Percentiles rank a stretch among this genome's conserved stretches.
These are phyloP conservation scores for Spatholobus suberectus DNA, from an alignment of 306 rosid species.

Conservation along the genomic window DNA sequence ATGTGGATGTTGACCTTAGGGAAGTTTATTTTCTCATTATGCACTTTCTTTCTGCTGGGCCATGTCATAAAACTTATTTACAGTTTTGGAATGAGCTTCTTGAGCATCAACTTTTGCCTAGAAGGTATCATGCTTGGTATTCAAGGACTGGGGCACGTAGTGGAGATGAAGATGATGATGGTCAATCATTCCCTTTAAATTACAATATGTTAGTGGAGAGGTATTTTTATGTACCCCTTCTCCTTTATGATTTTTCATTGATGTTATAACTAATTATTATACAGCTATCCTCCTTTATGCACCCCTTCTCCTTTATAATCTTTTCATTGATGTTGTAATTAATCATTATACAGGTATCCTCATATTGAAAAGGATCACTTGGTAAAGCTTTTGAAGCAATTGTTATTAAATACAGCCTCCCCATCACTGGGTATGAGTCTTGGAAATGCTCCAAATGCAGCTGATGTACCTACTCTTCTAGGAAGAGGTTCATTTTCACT, in stretches of 20 bases:
- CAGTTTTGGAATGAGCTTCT: conserved; percentile 90
- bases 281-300: conserved; percentile 63
- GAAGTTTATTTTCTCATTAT: conserved; percentile 96
- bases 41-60: conserved; percentile 98
- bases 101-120: conserved; percentile 93
- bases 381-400: conserved; percentile 92
- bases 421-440: conserved; percentile 59
- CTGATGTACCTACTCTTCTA: conserved; percentile 95
- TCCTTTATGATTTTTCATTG: conserved; percentile 33
- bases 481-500: conserved; percentile 94
- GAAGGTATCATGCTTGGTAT: conserved; percentile 98
- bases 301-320: conserved; percentile 12
- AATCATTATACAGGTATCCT: conserved; percentile 70
- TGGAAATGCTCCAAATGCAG: conserved; percentile 88
- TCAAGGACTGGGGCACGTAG: conserved; percentile 74
- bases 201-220: conserved; percentile 78
- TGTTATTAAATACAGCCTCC: conserved; percentile 63
- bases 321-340: conserved; percentile 41
- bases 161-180: conserved; percentile 79
- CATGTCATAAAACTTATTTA: conserved; percentile 77
- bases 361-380: conserved; percentile 89
- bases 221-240: conserved; percentile 53
- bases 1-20: conserved; percentile 78
- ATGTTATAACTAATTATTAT: conserved; percentile 41
- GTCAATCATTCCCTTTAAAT: conserved; percentile 83